Conservation (phyloP, 345 rosid genomes). For the Raphanus sativus region DNA sequence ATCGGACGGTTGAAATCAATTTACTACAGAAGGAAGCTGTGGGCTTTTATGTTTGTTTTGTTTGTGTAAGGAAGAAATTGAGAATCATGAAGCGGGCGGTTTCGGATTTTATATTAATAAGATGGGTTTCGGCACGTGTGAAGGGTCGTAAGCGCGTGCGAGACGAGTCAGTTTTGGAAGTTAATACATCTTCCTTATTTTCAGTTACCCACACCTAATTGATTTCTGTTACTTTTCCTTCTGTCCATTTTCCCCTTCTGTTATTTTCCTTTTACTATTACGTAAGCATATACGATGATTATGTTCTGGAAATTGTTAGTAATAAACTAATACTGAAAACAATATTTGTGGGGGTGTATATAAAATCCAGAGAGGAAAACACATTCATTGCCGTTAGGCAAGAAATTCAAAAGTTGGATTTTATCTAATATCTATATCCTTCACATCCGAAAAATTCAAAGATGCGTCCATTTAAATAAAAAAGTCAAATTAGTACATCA, state of each 20-base stretch:
- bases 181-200: not conserved
- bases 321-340: not conserved
- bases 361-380: not conserved
- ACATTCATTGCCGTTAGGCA: not conserved
- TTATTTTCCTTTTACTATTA: not conserved
- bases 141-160: constrained; percentile 21
- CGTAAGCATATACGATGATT: constrained; percentile 24
- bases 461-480: constrained; percentile 21
- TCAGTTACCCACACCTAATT: constrained; percentile 4
- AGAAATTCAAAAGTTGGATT: not conserved
- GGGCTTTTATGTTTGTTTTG: not conserved
- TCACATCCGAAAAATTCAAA: constrained; percentile 12
- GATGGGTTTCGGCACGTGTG: constrained; percentile 25
- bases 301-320: not conserved
- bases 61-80: not conserved
- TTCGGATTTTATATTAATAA: constrained; percentile 22
- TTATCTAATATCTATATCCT: not conserved
- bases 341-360: not conserved
- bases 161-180: constrained; percentile 37
- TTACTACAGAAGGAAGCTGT: constrained; percentile 12
- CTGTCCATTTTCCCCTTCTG: not conserved
- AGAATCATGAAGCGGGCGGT: not conserved
- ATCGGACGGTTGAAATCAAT: constrained; percentile 38
- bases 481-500: constrained; percentile 33
- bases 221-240: constrained; percentile 4